Conservation (phyloP, 305 asterid species). For the Petunia hybrid region DNA sequence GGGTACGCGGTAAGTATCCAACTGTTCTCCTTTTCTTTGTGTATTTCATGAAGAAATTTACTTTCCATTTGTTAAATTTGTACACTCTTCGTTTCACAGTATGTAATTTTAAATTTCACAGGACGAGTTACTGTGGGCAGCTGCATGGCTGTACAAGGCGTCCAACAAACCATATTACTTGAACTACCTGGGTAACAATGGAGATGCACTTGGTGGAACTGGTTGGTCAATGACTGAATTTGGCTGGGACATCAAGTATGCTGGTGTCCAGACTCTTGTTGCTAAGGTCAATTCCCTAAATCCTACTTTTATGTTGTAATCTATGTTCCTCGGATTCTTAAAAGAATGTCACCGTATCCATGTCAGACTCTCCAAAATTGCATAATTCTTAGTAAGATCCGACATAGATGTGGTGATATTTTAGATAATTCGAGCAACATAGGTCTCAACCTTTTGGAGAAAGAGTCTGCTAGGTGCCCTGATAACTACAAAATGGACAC, state of each 20-base stretch:
- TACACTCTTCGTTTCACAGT: not conserved
- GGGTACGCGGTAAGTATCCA: slow-evolving; percentile 69
- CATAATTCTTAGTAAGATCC: too few species aligned
- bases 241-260: slow-evolving; percentile 46
- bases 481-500: not conserved
- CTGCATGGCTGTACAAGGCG: slow-evolving; percentile 45
- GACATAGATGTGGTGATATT: too few species aligned
- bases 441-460: not conserved
- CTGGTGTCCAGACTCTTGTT: slow-evolving; percentile 44
- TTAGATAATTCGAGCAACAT: too few species aligned
- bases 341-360: too few species aligned
- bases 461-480: not conserved
- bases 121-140: slow-evolving; percentile 44
- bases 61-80: not conserved
- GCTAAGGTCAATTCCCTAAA: slow-evolving; percentile 34
- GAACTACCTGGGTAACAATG: slow-evolving; percentile 38
- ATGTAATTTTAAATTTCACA: slow-evolving; percentile 13
- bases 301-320: not conserved
- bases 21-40: not conserved
- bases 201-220: slow-evolving; percentile 42
- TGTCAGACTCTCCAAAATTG: too few species aligned
- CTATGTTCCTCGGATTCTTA: too few species aligned
- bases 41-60: not conserved
- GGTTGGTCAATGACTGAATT: slow-evolving; percentile 43
- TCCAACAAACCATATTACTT: slow-evolving; percentile 36